Base-by-base conservation (phyloP, 2,329 filamentous ascomycete genomes). In the Colletotrichum melonis region DNA sequence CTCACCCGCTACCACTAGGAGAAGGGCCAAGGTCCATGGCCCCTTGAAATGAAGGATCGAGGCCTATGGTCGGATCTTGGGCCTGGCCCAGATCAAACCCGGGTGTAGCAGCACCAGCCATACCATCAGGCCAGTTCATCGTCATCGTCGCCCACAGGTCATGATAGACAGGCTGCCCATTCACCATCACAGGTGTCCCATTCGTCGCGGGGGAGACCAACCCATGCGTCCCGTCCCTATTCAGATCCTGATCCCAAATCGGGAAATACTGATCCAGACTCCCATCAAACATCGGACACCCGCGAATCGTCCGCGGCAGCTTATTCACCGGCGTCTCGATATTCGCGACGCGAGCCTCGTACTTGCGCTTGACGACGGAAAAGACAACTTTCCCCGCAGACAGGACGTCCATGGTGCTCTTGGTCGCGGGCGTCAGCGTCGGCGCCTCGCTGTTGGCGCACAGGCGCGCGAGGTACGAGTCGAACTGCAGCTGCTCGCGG, bases 241-340 rank as follows among this genome's bases (percentile, higher is more conserved):
- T 74, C 75, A 83, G 67, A 62, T 79, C 78, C 7, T 84, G 83
- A 32, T 86, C 84, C 87, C 87, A 89, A 28, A 82, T 76, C 0
- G 83, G 80, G 30, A 87, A 78, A 59, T 85, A 88, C 38, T 80
- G 76, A n/a, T 87, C 84, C 70, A 89, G 74, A 69, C 83, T 88
- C 9, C 84, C 86, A 74, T 89, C 87, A 54, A 89, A 79, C 85
- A 89, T 87, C 16, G 88, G 88, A 72, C 88, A 90, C 5, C 80
- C 81, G 22, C 78, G 73, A n/a, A 73, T 49, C 30, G 22, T 58
- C 22, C 75, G 73, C 2, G 75, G 66, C 22, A 78, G 74, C 59
- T 77, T 69, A 7, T 77, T 72, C 14, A 73, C 68, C 54, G 68
- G 64, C 42, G 56, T 73, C 59, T 82, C 78, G 54, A 84, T 74